Percentiles rank a stretch among this genome's conserved stretches.
phyloP scores from a whole-genome alignment of 257 asterid species.

The Forsythia viridissima region DNA sequence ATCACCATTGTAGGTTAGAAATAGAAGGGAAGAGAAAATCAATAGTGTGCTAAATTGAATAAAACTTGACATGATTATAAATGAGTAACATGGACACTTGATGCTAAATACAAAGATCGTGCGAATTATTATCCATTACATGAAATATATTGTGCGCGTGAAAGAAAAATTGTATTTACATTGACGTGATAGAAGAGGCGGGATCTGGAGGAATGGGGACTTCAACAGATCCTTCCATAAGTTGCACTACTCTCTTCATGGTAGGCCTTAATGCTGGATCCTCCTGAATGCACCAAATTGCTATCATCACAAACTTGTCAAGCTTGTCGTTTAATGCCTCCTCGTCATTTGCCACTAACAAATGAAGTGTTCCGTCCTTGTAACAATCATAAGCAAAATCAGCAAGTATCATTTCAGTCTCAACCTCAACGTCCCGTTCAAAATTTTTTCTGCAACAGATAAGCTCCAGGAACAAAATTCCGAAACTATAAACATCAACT shows the following conservation, averaged over 20 bases:
- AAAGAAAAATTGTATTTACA: background rate
- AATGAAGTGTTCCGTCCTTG: background rate
- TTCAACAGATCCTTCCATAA: slow-evolving; percentile 41
- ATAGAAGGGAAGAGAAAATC: too few relatives aligned
- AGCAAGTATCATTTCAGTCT: background rate
- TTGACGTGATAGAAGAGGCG: background rate
- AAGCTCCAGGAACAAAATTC: slow-evolving; percentile 30
- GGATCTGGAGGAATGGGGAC: slow-evolving; percentile 5
- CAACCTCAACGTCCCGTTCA: background rate
- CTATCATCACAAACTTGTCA: slow-evolving; percentile 32
- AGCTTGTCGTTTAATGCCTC: slow-evolving; percentile 29
- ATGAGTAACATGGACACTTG: too few relatives aligned
- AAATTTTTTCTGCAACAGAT: slow-evolving; percentile 18
- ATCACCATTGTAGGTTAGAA: too few relatives aligned
- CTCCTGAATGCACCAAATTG: slow-evolving; percentile 46
- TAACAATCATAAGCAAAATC: slow-evolving; percentile 31
- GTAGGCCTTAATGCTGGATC: slow-evolving; percentile 36
- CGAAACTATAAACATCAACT: slow-evolving; percentile 41
- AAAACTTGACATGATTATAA: too few relatives aligned
- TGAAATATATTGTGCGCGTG: too few relatives aligned
- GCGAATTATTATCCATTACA: too few relatives aligned
- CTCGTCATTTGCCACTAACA: slow-evolving; percentile 24
- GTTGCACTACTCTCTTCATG: slow-evolving; percentile 31
- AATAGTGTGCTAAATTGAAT: too few relatives aligned
- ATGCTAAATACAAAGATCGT: background rate